phyloP scores from a whole-genome alignment of 148 eudicot genomes.

The Amaranthus palmeri region DNA sequence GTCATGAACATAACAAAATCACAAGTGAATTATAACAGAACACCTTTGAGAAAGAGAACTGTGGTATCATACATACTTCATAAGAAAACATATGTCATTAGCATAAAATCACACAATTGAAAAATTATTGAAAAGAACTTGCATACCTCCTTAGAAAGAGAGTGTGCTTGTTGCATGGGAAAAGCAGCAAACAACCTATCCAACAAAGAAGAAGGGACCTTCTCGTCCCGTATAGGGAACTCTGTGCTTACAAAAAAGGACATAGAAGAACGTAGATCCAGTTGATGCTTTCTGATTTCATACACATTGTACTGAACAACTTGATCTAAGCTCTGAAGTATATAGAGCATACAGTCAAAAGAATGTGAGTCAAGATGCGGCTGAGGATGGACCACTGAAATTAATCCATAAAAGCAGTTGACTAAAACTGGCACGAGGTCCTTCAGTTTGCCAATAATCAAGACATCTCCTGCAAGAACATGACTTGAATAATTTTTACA shows the following conservation, averaged over 20 bases:
- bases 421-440: conserved; percentile 66
- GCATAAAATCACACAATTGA: not conserved
- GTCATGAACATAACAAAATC: no score
- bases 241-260: conserved; percentile 25
- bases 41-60: no score
- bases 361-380: conserved; percentile 59
- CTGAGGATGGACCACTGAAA: conserved; percentile 40
- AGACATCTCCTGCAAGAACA: conserved; percentile 44
- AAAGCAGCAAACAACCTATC: conserved; percentile 71
- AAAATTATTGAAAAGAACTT: not conserved
- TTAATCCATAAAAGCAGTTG: conserved; percentile 60
- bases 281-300: conserved; percentile 29
- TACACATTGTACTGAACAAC: conserved; percentile 50
- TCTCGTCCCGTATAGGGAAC: conserved; percentile 26
- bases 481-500: conserved; percentile 2
- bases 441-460: conserved; percentile 43
- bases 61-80: conserved; percentile 4
- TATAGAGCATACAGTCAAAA: conserved; percentile 68
- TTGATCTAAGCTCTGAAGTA: conserved; percentile 72
- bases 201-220: conserved; percentile 30
- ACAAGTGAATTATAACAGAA: no score
- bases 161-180: conserved; percentile 50
- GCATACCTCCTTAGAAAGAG: conserved; percentile 69
- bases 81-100: not conserved
- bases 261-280: conserved; percentile 28